Conservation (phyloP, 192 early-diverging fungal genomes). For the Coemansia sp. region DNA sequence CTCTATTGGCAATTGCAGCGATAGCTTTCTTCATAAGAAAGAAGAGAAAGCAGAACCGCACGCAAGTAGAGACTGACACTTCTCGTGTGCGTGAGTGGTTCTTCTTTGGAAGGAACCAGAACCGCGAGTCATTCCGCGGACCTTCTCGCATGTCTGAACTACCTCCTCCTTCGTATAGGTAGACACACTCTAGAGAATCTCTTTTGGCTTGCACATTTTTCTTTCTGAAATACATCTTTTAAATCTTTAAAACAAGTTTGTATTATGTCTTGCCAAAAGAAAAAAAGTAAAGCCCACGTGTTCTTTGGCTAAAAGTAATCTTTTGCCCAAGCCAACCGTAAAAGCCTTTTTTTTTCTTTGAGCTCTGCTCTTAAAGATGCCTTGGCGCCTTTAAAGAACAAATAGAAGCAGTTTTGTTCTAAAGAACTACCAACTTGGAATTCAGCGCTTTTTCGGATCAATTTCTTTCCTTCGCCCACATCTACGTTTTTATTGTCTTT, state of each 20-base stretch:
- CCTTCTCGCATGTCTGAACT: slow-evolving; percentile 4
- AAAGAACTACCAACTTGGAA: not conserved
- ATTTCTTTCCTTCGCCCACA: not conserved
- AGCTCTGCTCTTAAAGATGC: not conserved
- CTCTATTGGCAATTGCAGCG: not conserved
- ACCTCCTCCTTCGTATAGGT: not conserved
- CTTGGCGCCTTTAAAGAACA: not conserved
- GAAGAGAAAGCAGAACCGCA: not conserved
- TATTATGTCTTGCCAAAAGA: not conserved
- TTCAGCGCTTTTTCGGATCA: not conserved
- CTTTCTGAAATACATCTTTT: not conserved
- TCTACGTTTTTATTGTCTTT: not conserved
- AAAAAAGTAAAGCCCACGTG: not conserved
- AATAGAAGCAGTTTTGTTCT: not conserved
- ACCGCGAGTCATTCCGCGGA: not conserved
- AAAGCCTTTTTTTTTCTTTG: not conserved
- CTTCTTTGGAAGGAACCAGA: not conserved
- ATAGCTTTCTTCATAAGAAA: not conserved
- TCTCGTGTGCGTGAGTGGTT: slow-evolving; percentile 1
- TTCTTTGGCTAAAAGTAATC: not conserved
- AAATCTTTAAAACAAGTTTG: not conserved
- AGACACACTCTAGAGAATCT: not conserved
- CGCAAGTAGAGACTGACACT: not conserved
- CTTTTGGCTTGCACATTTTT: not conserved
- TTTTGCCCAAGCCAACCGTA: not conserved